Evolutionary conservation across 371 early-diverging fungal species (phyloP).

Genomic region (Entomophthora muscae): DNA sequence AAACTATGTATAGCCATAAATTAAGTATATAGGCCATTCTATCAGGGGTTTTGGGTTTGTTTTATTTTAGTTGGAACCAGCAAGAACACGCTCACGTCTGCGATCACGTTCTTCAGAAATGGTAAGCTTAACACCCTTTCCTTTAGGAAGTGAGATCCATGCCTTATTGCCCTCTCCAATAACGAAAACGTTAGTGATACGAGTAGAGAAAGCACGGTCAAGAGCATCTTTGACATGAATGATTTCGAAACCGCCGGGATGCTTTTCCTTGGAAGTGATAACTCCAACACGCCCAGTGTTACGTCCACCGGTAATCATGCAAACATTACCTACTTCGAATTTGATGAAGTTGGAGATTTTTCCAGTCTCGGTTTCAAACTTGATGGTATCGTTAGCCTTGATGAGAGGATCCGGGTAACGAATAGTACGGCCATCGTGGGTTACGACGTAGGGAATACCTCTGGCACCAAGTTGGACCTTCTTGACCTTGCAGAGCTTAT

Average conservation of each 20-base stretch:
- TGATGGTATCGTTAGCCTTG: conserved; percentile 98
- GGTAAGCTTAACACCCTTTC: conserved; percentile 95
- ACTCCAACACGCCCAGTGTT: conserved; percentile 99
- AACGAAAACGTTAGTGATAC: conserved; percentile 78
- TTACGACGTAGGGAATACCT: conserved; percentile 92
- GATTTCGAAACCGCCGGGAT: conserved; percentile 96
- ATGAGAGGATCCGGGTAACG: conserved; percentile 99
- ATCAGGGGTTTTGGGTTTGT: too few species aligned
- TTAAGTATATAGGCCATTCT: too few species aligned
- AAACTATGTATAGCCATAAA: too few species aligned
- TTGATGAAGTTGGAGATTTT: conserved; percentile 90
- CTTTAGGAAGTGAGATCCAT: conserved; percentile 90
- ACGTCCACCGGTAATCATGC: conserved; percentile 95
- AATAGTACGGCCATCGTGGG: conserved; percentile 99
- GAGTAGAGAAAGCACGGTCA: conserved; percentile 78
- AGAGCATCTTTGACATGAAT: conserved; percentile 81
- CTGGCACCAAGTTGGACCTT: conserved; percentile 84
- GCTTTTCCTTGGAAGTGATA: conserved; percentile 93
- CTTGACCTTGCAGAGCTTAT: conserved; percentile 98
- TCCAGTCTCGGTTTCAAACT: conserved; percentile 84
- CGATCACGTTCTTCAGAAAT: conserved; percentile 95
- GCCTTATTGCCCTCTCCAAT: conserved; percentile 66
- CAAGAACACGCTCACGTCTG: conserved; percentile 27
- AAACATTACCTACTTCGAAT: conserved; percentile 93
- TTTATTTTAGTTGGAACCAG: neutral